Conservation (phyloP, 1,139 yeast species). For the Williopsis jadinii region DNA sequence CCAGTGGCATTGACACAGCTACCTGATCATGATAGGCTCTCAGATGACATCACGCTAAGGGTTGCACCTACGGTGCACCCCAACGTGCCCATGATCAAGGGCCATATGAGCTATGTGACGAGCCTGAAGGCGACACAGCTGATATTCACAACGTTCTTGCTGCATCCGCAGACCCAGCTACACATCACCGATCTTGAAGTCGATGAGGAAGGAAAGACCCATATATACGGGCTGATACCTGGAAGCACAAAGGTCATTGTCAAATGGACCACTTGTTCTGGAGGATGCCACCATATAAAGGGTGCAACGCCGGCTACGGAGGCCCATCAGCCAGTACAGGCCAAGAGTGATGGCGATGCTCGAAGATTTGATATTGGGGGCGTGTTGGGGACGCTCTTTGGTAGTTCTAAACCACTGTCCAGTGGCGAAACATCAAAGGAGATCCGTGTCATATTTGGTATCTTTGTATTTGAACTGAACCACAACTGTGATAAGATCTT, state of each 20-base stretch:
- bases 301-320: neutral
- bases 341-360: neutral
- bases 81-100: constrained; percentile 54
- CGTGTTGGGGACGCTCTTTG: neutral
- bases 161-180: constrained; percentile 38
- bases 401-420: neutral
- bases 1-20: constrained; percentile 51
- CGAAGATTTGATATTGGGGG: neutral
- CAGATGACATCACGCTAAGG: constrained; percentile 48
- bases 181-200: constrained; percentile 42
- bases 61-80: constrained; percentile 54
- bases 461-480: constrained; percentile 70
- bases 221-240: constrained; percentile 22
- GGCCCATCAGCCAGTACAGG: neutral
- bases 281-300: constrained; percentile 10
- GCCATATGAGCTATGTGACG: constrained; percentile 50
- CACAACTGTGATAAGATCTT: constrained; percentile 47
- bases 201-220: constrained; percentile 9
- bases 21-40: constrained; percentile 38
- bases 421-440: neutral
- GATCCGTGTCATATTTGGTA: constrained; percentile 33
- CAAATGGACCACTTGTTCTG: constrained; percentile 55
- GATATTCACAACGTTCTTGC: constrained; percentile 44
- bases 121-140: constrained; percentile 44
- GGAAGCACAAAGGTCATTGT: constrained; percentile 46